Evolutionary conservation across 148 eudicot species (phyloP).

Genomic region (Salicornia ramosissima): DNA sequence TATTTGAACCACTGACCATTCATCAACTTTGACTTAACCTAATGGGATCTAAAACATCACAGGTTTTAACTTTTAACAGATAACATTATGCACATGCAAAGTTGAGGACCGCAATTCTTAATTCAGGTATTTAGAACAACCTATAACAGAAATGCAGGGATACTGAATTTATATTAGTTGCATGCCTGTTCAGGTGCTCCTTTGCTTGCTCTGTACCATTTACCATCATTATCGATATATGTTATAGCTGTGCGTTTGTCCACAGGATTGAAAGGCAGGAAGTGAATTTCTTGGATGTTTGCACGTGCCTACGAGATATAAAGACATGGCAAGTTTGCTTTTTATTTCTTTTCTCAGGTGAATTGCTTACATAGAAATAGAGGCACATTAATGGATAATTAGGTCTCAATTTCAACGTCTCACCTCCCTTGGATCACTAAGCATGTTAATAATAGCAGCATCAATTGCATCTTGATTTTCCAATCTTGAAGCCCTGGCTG

Average conservation of each 20-base stretch:
- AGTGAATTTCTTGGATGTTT: conserved; percentile 58
- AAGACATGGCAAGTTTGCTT: not conserved
- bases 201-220: conserved; percentile 67
- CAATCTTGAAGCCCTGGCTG: conserved; percentile 76
- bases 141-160: not conserved
- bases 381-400: not conserved
- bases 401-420: conserved; percentile 1
- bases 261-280: conserved; percentile 68
- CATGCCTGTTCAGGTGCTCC: conserved; percentile 68
- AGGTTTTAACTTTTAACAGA: not conserved
- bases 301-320: conserved; percentile 52
- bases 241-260: conserved; percentile 68
- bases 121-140: not conserved
- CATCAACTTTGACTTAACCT: not conserved
- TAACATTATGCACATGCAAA: not conserved
- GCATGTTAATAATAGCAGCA: conserved; percentile 64
- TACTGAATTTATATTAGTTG: not conserved
- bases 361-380: not conserved
- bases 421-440: conserved; percentile 76
- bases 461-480: conserved; percentile 89
- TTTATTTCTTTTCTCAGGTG: not conserved
- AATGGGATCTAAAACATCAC: not conserved
- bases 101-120: not conserved
- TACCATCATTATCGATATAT: conserved; percentile 54
- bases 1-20: not conserved